A percentile compares a stretch with the other conserved stretches of the same genome.
Evolutionary conservation across 2,329 filamentous ascomycete species (phyloP).

Genomic region (Aspergillus phoenicis): DNA sequence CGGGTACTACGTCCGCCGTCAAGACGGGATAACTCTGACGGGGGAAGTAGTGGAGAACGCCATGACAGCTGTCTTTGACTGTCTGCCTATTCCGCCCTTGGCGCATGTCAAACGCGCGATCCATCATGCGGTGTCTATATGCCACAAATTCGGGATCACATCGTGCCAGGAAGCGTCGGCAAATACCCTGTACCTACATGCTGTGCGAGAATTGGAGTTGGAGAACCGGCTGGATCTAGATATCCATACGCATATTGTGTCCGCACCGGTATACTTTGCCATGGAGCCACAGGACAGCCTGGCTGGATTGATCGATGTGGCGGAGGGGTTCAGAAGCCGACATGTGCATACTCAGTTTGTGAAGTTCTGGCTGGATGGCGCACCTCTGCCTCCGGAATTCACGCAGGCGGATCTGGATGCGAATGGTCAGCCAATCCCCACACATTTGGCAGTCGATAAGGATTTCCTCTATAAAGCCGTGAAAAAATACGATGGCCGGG

Average conservation of each 20-base stretch:
- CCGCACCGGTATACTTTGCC: slow-evolving; percentile 27
- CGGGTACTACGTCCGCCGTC: slow-evolving; percentile 27
- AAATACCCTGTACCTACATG: slow-evolving; percentile 31
- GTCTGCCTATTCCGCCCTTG: slow-evolving; percentile 25
- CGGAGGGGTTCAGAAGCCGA: slow-evolving; percentile 27
- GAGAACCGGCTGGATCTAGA: slow-evolving; percentile 29
- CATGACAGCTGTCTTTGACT: slow-evolving; percentile 25
- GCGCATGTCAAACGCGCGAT: slow-evolving; percentile 29
- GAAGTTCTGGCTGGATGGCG: slow-evolving; percentile 40
- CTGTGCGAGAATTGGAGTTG: slow-evolving; percentile 30
- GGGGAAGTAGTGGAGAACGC: slow-evolving; percentile 34
- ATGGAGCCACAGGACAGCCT: slow-evolving; percentile 25
- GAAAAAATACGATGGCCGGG: slow-evolving; percentile 31
- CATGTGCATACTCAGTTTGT: slow-evolving; percentile 37
- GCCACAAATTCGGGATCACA: slow-evolving; percentile 34
- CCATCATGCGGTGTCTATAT: slow-evolving; percentile 24
- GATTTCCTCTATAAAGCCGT: slow-evolving; percentile 28
- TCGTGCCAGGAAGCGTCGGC: slow-evolving; percentile 37
- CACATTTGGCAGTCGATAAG: slow-evolving; percentile 19
- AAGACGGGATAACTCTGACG: slow-evolving; percentile 30
- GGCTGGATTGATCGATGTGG: slow-evolving; percentile 27
- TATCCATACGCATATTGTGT: slow-evolving; percentile 29
- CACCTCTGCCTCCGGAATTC: slow-evolving; percentile 33
- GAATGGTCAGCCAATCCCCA: slow-evolving; percentile 29
- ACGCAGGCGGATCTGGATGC: slow-evolving; percentile 31